Evolutionary conservation across 2,329 filamentous ascomycete genomes (phyloP), one percentile per base, ranked within the genome.

Genomic region (Calonectria hawksworthii): DNA sequence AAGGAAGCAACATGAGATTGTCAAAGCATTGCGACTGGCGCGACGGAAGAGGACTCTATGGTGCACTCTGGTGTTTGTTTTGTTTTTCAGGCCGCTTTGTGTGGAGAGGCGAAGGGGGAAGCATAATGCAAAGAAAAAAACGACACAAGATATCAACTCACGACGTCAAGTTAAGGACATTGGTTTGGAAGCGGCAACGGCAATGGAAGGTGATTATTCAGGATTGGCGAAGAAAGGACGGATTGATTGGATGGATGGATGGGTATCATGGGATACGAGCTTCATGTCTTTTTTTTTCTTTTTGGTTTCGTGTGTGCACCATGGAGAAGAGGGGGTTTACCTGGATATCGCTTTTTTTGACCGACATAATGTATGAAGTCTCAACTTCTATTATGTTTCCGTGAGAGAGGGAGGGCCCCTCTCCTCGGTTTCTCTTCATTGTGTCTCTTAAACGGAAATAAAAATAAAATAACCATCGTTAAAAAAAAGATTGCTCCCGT

Each of bases 1-100:
- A 32, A 52, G 61, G 50, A 71, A 54, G 21, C 23, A 38, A 7
- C 56, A 34, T 54, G 28, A 69, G 79, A 74, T 77, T 72, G 69
- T 72, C 56, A 68, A 75, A 76, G 79, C 78, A 81, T 81, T 81
- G 77, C 72, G 70, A 80, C 30, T 70, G 80, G 80, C 80, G 80
- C 76, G 73, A 80, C 75, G 71, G 73, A 70, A 64, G 36, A 54
- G 77, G 41, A 75, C 72, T 77, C 61, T 71, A 73, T 67, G 78
- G 70, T 75, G 74, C 70, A 73, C 70, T 68, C 38, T 32, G 76
- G 76, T 79, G 77, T 81, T 78, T 41, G 23, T 26, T 32, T 44
- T 68, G 32, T 44, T 44, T 68, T 59, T 56, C 65, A 76, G 79
- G 77, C 63, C 78, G 74, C 73, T 80, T 80, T 80, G 65, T 63